Percentiles rank a stretch among this genome's conserved stretches.
phyloP scores from a whole-genome alignment of 2,329 filamentous ascomycete species.

The Colletotrichum tanaceti region DNA sequence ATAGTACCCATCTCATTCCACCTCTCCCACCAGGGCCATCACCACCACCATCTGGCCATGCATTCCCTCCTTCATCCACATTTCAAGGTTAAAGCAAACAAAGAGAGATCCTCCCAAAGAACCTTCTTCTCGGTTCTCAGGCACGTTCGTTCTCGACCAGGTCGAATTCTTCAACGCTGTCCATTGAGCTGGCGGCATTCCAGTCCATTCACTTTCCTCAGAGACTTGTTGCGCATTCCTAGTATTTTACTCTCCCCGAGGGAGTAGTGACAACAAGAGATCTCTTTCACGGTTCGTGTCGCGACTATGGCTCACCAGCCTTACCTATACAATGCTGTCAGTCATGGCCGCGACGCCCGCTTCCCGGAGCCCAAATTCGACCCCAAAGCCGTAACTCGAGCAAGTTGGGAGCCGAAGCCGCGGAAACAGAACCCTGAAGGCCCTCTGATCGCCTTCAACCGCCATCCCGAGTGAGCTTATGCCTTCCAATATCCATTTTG shows the following conservation, averaged over 20 bases:
- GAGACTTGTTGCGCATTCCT: slow-evolving; percentile 21
- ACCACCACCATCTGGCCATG: neutral
- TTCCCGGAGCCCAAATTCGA: slow-evolving; percentile 75
- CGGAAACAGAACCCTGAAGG: slow-evolving; percentile 75
- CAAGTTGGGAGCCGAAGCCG: slow-evolving; percentile 75
- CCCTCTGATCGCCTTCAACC: slow-evolving; percentile 83
- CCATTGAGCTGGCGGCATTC: slow-evolving; percentile 19
- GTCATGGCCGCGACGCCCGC: slow-evolving; percentile 64
- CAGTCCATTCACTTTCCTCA: slow-evolving; percentile 8
- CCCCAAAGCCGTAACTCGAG: slow-evolving; percentile 85
- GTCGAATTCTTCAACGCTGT: neutral
- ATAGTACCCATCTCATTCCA: slow-evolving; percentile 5
- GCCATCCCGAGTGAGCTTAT: slow-evolving; percentile 81
- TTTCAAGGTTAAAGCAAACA: slow-evolving; percentile 2
- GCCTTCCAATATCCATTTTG: neutral
- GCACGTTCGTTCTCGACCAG: neutral
- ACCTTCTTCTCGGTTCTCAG: neutral
- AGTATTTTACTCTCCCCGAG: neutral
- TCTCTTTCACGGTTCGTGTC: neutral
- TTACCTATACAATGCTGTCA: slow-evolving; percentile 76
- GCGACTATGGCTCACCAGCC: slow-evolving; percentile 60
- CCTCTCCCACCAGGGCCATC: slow-evolving; percentile 4
- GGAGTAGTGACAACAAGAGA: neutral
- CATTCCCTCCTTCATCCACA: slow-evolving; percentile 29
- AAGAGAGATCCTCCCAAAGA: neutral